Conservation (phyloP, 139 green algal genomes). For the Klebsormidium nitens region DNA sequence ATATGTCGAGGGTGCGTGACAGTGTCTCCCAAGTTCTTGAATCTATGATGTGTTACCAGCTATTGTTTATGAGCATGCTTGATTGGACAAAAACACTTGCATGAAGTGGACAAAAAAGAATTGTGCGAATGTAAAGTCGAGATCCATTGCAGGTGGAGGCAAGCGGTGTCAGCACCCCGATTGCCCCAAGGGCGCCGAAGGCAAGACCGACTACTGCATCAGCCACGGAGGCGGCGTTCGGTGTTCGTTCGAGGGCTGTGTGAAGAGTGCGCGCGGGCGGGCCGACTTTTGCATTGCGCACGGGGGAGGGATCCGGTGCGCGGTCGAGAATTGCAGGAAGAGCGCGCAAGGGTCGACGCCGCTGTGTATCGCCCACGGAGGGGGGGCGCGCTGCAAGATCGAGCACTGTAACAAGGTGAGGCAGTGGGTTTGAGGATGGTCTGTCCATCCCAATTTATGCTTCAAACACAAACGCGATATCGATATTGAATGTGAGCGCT, state of each 20-base stretch:
- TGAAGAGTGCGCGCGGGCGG: slow-evolving; percentile 30
- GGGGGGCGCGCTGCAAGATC: slow-evolving; percentile 24
- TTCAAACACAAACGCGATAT: too few relatives aligned
- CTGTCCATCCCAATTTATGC: too few relatives aligned
- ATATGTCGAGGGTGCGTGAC: too few relatives aligned
- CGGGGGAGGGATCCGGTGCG: slow-evolving; percentile 22
- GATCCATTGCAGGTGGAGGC: slow-evolving; percentile 19
- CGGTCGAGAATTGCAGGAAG: slow-evolving; percentile 12
- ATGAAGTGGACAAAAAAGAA: too few relatives aligned
- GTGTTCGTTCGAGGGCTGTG: slow-evolving; percentile 10
- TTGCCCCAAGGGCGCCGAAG: slow-evolving; percentile 24
- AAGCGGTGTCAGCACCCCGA: slow-evolving; percentile 24
- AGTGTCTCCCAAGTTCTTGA: too few relatives aligned
- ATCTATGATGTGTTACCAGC: too few relatives aligned
- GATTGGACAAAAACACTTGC: too few relatives aligned
- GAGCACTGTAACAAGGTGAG: slow-evolving; percentile 7
- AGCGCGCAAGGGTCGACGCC: slow-evolving; percentile 27
- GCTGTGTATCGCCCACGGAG: slow-evolving; percentile 28
- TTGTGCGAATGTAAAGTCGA: background rate
- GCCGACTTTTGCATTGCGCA: slow-evolving; percentile 22
- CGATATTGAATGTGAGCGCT: too few relatives aligned
- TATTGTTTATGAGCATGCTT: too few relatives aligned
- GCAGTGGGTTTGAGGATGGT: too few relatives aligned
- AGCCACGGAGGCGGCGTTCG: slow-evolving; percentile 29
- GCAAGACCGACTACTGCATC: slow-evolving; percentile 25